Evolutionary conservation across 2,329 filamentous ascomycete genomes (phyloP), one percentile per base, ranked within the genome.

Genomic region (Fusarium kyushuense): DNA sequence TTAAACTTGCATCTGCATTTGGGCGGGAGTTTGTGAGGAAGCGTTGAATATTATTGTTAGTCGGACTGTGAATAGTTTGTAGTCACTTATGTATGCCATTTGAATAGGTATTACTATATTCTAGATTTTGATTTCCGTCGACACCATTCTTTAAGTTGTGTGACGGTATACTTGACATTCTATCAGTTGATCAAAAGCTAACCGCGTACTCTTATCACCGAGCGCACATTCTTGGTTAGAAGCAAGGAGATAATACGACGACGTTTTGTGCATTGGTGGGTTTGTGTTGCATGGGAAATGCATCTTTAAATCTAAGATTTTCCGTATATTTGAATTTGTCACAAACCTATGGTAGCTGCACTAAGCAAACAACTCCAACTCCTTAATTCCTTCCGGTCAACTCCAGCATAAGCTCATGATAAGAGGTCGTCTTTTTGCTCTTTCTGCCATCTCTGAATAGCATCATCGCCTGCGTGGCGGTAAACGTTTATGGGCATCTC

Each of bases 321-420:
- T 57, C 48, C 30, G 47, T 63, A 27, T 70, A 56, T 59, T 67
- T 59, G 45, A 48, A 42, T 47, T 41, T 59, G 42, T 66, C 59
- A 70, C 63, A 63, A 57, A 68, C 61, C 46, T 35, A 45, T 66
- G 29, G 54, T 58, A 70, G 48, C 54, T 52, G 35, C 51, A 55
- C 41, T 45, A 54, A 55, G 35, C 27, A 55, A 70, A 58, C 52
- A 54, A 67, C 29, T 63, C 45, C 49, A 74, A 73, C 63, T 73
- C 68, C 72, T 54, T 56, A 56, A 62, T 57, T 48, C 54, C 63
- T 54, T 53, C 63, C 57, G 58, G 40, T 57, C 63, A 71, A 74
- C 72, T 71, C 72, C 72, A 72, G 67, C 60, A 58, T 51, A 51
- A 47, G 48, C 66, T 72, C 55, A 70, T 67, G 43, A 72, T 73